Percentiles rank a stretch among this genome's conserved stretches.
phyloP scores from a whole-genome alignment of 768 basidiomycete genomes.

The Jaapia argillacea region DNA sequence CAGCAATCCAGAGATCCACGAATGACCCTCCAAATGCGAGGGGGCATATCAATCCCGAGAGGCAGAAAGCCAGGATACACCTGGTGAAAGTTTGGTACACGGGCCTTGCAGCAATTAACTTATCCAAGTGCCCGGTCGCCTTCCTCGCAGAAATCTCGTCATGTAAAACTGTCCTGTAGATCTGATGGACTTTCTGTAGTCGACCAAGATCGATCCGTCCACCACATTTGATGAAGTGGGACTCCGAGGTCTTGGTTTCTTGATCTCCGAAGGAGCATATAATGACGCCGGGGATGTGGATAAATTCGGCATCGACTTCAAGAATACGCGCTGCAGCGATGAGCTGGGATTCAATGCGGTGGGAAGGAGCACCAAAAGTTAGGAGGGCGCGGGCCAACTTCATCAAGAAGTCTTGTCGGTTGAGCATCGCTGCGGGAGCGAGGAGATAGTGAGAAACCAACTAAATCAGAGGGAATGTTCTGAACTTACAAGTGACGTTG shows the following conservation, averaged over 20 bases:
- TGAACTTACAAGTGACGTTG: conserved; percentile 54
- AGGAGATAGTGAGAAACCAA: neutral
- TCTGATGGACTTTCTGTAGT: conserved; percentile 73
- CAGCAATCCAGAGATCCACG: conserved; percentile 80
- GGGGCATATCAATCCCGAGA: conserved; percentile 74
- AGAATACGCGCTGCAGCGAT: conserved; percentile 70
- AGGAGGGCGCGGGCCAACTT: conserved; percentile 83
- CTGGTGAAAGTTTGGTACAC: conserved; percentile 55
- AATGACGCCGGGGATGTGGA: conserved; percentile 63
- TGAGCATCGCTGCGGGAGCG: conserved; percentile 47
- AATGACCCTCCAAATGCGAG: conserved; percentile 80
- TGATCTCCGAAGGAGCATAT: conserved; percentile 29
- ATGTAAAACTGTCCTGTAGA: conserved; percentile 85
- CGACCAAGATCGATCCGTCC: conserved; percentile 75
- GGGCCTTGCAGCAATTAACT: conserved; percentile 52
- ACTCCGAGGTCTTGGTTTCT: conserved; percentile 15
- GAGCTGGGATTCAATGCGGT: conserved; percentile 86
- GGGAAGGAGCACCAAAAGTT: conserved; percentile 90
- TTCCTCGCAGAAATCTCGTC: conserved; percentile 82
- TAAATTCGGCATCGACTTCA: conserved; percentile 70
- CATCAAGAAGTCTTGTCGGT: conserved; percentile 61
- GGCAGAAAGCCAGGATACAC: conserved; percentile 55
- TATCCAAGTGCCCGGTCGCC: conserved; percentile 54
- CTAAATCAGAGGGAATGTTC: neutral
- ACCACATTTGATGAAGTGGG: conserved; percentile 70